These are phyloP conservation scores for Plenodomus biglobosus DNA, from an alignment of 2,329 filamentous ascomycete genomes.

Conservation along the genomic window DNA sequence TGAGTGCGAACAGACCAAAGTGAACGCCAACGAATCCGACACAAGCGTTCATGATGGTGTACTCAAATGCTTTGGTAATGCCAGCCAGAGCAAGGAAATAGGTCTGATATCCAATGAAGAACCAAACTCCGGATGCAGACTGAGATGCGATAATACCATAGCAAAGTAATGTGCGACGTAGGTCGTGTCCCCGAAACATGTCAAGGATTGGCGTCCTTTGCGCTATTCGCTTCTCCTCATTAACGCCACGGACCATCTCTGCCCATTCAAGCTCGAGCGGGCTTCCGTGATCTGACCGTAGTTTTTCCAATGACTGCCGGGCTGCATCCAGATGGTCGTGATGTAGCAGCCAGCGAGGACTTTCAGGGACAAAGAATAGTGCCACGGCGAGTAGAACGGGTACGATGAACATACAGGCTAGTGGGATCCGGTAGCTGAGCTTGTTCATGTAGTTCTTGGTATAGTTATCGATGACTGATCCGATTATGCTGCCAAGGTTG, in stretches of 20 bases:
- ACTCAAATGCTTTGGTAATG: constrained; percentile 48
- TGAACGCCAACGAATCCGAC: constrained; percentile 54
- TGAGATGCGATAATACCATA: constrained; percentile 53
- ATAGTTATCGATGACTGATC: constrained; percentile 42
- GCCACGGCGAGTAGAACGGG: constrained; percentile 50
- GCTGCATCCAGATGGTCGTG: constrained; percentile 19
- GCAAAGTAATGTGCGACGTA: constrained; percentile 55
- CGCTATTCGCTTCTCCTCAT: constrained; percentile 48
- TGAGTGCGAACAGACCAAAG: constrained; percentile 53
- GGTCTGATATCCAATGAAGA: constrained; percentile 54
- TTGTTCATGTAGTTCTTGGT: constrained; percentile 23
- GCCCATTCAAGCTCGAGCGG: constrained; percentile 29
- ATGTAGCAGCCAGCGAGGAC: constrained; percentile 48
- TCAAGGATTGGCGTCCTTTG: constrained; percentile 54
- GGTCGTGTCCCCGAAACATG: constrained; percentile 53
- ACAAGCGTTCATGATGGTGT: constrained; percentile 54
- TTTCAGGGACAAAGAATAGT: constrained; percentile 31
- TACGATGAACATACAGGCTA: constrained; percentile 57
- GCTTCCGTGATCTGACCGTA: constrained; percentile 23
- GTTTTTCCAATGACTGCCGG: constrained; percentile 14
- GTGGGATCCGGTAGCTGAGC: constrained; percentile 47
- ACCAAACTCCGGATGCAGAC: constrained; percentile 52
- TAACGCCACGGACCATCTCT: constrained; percentile 32
- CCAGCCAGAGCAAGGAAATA: constrained; percentile 44
- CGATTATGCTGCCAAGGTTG: constrained; percentile 53